Percentiles rank a stretch among this genome's conserved stretches.
These are phyloP conservation scores for Colletotrichum sublineola DNA, from an alignment of 2,329 filamentous ascomycete genomes.

Conservation along the genomic window DNA sequence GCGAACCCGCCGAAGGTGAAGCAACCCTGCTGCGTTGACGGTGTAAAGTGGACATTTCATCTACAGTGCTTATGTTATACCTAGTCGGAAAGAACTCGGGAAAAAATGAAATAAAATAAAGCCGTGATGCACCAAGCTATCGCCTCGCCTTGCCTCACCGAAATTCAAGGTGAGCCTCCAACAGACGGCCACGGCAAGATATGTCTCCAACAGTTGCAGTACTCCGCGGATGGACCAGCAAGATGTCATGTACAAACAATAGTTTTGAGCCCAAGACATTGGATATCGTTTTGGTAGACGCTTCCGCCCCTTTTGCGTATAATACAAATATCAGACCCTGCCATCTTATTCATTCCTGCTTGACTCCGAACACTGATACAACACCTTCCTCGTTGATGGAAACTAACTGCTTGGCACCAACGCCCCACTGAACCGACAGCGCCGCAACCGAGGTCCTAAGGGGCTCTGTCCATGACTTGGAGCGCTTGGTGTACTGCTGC, in stretches of 20 bases:
- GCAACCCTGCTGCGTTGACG: conserved; percentile 10
- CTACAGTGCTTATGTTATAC: conserved; percentile 33
- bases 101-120: background rate
- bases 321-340: conserved; percentile 26
- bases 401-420: conserved; percentile 79
- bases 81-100: background rate
- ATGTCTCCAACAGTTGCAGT: background rate
- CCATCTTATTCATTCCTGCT: conserved; percentile 55
- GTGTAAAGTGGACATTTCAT: background rate
- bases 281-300: conserved; percentile 41
- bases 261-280: conserved; percentile 19
- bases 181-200: background rate
- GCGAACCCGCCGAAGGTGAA: conserved; percentile 10
- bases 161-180: background rate
- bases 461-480: conserved; percentile 91
- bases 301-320: conserved; percentile 26
- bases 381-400: conserved; percentile 81
- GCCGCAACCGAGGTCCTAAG: conserved; percentile 81
- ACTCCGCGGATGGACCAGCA: background rate
- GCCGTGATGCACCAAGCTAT: conserved; percentile 6
- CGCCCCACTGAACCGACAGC: conserved; percentile 82
- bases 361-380: conserved; percentile 75
- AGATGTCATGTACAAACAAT: background rate
- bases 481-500: conserved; percentile 88
- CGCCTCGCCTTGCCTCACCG: background rate